Base-by-base conservation (phyloP, 1,139 yeast species). In the Candida labiduridarum region DNA sequence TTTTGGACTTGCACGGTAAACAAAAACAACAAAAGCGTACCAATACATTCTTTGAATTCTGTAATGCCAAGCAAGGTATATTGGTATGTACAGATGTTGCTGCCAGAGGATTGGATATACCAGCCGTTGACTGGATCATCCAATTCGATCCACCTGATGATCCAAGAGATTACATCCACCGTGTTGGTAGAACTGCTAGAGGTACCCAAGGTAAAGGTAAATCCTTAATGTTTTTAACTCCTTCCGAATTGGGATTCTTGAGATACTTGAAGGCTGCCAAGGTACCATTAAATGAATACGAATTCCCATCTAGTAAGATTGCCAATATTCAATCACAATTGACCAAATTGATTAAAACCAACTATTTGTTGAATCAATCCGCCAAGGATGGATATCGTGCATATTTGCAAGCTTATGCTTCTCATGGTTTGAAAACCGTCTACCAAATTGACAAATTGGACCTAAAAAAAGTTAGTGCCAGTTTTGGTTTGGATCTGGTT, bases 71-170 rank as follows among this genome's bases (percentile, higher is more conserved):
- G 62, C 91, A 87, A 65, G 99, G 99, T 44, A 89, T 89, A 46
- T 73, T 94, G 60, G 81, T 94, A 48, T 94, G 98, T 74, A 94
- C 99, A 0, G 98, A 94, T 71, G 98, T 94, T 59, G 99, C 98
- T 22, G 98, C 99, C 10, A 84, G 99, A 78, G 99, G 99, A 14
- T 82, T 94, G 59, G 99, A 94, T 74, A 92, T 94, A 58, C 97
- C 97, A 47, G 88, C 96, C 29, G 98, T 94, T 49, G 97, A 92
- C 72, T 94, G 98, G 96, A 94, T 94, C 62, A 85, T 94, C 55
- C 98, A 94, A 74, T 91, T 89, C 61, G 97, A 94, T 68, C 98
- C 98, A 46, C 98, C 98, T 66, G 98, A 94, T 85, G 98, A 94
- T 72, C 98, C 98, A 68, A 85, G 97, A 72, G 97, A 92, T 72